A percentile compares a stretch with the other conserved stretches of the same genome.
phyloP scores from a whole-genome alignment of 1,284 basidiomycete species.

The Ganoderma meredithae region DNA sequence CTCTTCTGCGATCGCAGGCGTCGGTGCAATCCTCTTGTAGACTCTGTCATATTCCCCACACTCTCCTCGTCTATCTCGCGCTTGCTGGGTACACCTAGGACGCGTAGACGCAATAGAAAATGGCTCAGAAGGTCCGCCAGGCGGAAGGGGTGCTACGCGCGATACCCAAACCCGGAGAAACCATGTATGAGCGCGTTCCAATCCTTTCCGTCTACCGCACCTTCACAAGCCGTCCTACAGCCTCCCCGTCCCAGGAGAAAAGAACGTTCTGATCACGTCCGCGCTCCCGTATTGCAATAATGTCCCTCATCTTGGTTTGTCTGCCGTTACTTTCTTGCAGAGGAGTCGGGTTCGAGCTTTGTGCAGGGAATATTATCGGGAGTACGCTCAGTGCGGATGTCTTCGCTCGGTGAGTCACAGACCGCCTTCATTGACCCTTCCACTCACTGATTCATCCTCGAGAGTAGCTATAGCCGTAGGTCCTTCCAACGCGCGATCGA shows the following conservation, averaged over 20 bases:
- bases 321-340: conserved; percentile 13
- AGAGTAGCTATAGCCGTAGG: conserved; percentile 73
- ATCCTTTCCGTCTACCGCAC: background rate
- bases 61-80: background rate
- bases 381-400: conserved; percentile 96
- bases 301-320: conserved; percentile 92
- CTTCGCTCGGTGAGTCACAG: conserved; percentile 81
- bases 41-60: background rate
- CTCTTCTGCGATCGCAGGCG: conserved; percentile 10
- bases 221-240: conserved; percentile 47
- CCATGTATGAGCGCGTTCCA: conserved; percentile 37
- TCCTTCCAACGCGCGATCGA: background rate
- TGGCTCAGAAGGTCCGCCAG: conserved; percentile 73
- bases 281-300: conserved; percentile 99
- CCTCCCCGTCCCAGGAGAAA: conserved; percentile 85
- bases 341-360: background rate
- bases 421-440: conserved; percentile 27
- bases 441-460: conserved; percentile 36
- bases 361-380: conserved; percentile 94
- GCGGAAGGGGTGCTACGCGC: conserved; percentile 67
- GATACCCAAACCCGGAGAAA: conserved; percentile 45
- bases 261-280: conserved; percentile 93
- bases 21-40: background rate
- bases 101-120: conserved; percentile 36
- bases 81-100: background rate